Evolutionary conservation across 1,284 basidiomycete species (phyloP).

Genomic region (Amylostereum chailletii): DNA sequence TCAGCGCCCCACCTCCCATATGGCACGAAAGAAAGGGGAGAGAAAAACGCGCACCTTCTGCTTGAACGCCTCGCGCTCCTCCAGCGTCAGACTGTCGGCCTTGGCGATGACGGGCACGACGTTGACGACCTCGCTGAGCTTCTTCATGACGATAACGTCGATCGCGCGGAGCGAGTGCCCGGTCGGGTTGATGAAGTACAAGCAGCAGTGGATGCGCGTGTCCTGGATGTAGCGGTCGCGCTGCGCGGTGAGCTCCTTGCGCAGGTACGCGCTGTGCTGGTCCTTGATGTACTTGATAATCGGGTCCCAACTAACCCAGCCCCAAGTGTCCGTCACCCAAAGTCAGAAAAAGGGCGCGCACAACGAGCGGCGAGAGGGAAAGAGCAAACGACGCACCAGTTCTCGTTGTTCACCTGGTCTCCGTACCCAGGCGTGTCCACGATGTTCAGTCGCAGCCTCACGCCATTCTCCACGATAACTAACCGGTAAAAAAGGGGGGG

Average conservation of each 20-base stretch:
- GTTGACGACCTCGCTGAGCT: slow-evolving; percentile 96
- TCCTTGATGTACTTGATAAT: slow-evolving; percentile 99
- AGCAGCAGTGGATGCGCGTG: slow-evolving; percentile 95
- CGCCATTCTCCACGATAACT: slow-evolving; percentile 97
- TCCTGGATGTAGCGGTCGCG: slow-evolving; percentile 98
- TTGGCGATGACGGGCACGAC: slow-evolving; percentile 99
- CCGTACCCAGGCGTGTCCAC: slow-evolving; percentile 99
- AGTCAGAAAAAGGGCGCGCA: not conserved
- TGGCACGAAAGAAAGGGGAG: not conserved
- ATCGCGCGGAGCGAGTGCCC: slow-evolving; percentile 90
- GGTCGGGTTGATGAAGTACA: slow-evolving; percentile 98
- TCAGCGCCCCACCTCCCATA: not conserved
- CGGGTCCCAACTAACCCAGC: slow-evolving; percentile 79
- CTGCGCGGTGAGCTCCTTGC: slow-evolving; percentile 98
- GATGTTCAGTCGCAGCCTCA: slow-evolving; percentile 92
- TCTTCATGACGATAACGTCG: slow-evolving; percentile 98
- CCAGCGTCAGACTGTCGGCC: slow-evolving; percentile 90
- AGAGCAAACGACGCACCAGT: slow-evolving; percentile 57
- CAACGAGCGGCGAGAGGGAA: not conserved
- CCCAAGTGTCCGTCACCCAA: not conserved
- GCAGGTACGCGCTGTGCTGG: slow-evolving; percentile 97
- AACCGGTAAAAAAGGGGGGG: slow-evolving; percentile 3
- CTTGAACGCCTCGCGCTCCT: slow-evolving; percentile 93
- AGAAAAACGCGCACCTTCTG: slow-evolving; percentile 47
- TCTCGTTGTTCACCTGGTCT: slow-evolving; percentile 98